Conservation (phyloP, 306 rosid genomes). For the Lathyrus tuberosus region DNA sequence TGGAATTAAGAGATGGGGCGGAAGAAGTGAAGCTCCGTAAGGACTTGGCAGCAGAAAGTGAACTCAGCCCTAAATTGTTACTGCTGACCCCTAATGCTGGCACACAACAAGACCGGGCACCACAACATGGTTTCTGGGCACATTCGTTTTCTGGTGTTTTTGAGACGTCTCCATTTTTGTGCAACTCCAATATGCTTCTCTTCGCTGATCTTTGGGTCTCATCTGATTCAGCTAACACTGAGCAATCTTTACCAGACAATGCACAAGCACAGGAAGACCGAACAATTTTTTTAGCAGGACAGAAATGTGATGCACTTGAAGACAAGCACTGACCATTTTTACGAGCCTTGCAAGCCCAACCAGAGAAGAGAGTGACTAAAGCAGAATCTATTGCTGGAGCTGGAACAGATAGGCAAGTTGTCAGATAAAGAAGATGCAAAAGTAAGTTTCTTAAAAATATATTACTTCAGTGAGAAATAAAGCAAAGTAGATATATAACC, state of each 20-base stretch:
- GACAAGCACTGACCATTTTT: conserved; percentile 83
- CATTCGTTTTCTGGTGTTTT: conserved; percentile 47
- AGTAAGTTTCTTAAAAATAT: background rate
- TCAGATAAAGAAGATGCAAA: conserved; percentile 43
- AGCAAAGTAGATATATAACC: conserved; percentile 57
- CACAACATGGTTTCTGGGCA: conserved; percentile 60
- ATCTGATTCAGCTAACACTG: conserved; percentile 53
- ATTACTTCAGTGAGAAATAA: conserved; percentile 32
- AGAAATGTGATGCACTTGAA: conserved; percentile 72
- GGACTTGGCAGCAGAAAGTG: conserved; percentile 79
- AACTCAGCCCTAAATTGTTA: conserved; percentile 81
- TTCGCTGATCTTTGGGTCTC: conserved; percentile 61
- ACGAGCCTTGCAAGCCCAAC: conserved; percentile 99
- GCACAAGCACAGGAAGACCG: conserved; percentile 59
- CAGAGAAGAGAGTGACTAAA: conserved; percentile 87
- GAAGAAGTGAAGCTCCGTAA: conserved; percentile 82
- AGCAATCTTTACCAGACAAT: conserved; percentile 57
- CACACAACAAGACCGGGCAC: conserved; percentile 75
- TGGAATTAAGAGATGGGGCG: conserved; percentile 92
- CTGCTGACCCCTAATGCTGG: conserved; percentile 93
- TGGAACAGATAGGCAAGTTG: conserved; percentile 52
- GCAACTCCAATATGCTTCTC: conserved; percentile 49
- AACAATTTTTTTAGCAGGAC: conserved; percentile 70
- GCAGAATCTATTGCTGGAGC: conserved; percentile 92
- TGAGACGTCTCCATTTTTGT: conserved; percentile 51